Evolutionary conservation across 2,329 filamentous ascomycete species (phyloP).

Genomic region (Bipolaris sorokiniana): DNA sequence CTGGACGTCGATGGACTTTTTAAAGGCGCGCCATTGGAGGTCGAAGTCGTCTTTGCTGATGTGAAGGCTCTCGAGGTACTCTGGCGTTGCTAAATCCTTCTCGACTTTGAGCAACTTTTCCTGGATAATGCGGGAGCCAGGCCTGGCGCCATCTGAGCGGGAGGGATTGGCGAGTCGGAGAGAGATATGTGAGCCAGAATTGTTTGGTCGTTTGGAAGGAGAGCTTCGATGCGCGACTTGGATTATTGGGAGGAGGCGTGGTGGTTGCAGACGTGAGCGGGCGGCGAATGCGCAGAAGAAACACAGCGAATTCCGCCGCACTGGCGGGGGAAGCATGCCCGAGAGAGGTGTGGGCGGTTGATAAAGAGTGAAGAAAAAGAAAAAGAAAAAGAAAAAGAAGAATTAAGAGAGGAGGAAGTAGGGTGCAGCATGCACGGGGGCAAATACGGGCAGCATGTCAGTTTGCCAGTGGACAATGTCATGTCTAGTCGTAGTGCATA

Average conservation of each 20-base stretch:
- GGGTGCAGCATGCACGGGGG: conserved; percentile 4
- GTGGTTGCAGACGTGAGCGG: conserved; percentile 24
- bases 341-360: conserved; percentile 1
- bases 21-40: conserved; percentile 37
- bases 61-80: conserved; percentile 36
- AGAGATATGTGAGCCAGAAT: background rate
- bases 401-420: background rate
- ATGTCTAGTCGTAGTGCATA: conserved; percentile 6
- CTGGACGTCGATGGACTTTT: conserved; percentile 28
- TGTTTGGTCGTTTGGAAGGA: background rate
- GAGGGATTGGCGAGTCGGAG: background rate
- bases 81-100: conserved; percentile 22
- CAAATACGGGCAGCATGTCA: background rate
- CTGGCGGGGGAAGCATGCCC: conserved; percentile 37
- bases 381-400: background rate
- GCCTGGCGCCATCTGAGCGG: background rate
- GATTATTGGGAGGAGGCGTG: conserved; percentile 38
- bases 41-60: conserved; percentile 33
- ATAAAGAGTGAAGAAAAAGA: background rate
- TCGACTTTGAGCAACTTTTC: conserved; percentile 22
- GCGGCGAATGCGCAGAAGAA: conserved; percentile 50
- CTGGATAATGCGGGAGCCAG: conserved; percentile 10
- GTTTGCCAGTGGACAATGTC: conserved; percentile 20
- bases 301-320: conserved; percentile 46
- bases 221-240: conserved; percentile 27